Base-by-base conservation (phyloP, 2,329 filamentous ascomycete species). In the Colletotrichum liaoningense region DNA sequence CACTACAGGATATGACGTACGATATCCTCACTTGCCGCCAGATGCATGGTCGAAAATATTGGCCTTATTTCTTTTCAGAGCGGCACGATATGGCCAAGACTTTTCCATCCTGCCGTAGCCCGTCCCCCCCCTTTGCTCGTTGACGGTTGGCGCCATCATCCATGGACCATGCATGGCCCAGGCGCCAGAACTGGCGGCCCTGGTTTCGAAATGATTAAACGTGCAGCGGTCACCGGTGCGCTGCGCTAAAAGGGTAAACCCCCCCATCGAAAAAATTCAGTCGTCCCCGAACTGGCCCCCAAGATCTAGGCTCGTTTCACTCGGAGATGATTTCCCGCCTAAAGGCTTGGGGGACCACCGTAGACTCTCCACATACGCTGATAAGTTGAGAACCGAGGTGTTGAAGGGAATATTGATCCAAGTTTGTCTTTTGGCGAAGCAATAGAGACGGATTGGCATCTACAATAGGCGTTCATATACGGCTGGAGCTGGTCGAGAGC, bases 171-270 rank as follows among this genome's bases (percentile, higher is more conserved):
- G 16, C 38, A 42, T 19, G 19, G 42, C 7, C 26, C 12, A 42
- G 66, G 54, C 57, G 28, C 62, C 19, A 12, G 52, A 30, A 19
- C 16, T 30, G 49, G 3, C 35, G 19, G 33, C 38, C 54, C 30
- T 14, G n/a, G 69, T 72, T 72, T 72, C 69, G 69, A 64, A 42
- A 42, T 72, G 69, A 72, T 72, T 72, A 59, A 69, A 24, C 19
- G 49, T 16, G 52, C 26, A 58, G 66, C 58, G 46, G 66, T 59
- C 66, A 59, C 26, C 24, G 19, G 38, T 52, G 66, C 16, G 19
- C 7, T 49, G 42, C 42, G 42, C 42, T 49, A 49, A n/a, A 49
- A 49, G 19, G 42, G 42, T n/a, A n/a, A 35, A 35, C 33, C 8
- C 24, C 42, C 33, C 54, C 30, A n/a, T 24, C 38, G 30, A 68